Evolutionary conservation across 1,284 basidiomycete species (phyloP).

Genomic region (Salmacisia buchloeana): DNA sequence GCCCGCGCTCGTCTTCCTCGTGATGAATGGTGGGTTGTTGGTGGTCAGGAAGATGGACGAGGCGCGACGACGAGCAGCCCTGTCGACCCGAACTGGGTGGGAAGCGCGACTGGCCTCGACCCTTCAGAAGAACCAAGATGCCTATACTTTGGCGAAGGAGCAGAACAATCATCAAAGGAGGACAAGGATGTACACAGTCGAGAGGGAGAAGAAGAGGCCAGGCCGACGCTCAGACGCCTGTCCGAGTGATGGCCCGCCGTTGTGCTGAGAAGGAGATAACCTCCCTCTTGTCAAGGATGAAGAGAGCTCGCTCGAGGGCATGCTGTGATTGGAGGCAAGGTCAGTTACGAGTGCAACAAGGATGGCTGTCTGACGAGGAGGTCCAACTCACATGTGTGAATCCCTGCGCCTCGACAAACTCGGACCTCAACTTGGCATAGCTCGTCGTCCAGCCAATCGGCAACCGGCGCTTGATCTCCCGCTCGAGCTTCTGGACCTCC

Average conservation of each 20-base stretch:
- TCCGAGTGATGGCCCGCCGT: constrained; percentile 44
- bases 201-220: background rate
- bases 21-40: too few species aligned
- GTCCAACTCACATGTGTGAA: constrained; percentile 26
- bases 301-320: constrained; percentile 85
- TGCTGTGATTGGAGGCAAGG: constrained; percentile 55
- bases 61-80: too few species aligned
- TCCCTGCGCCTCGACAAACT: constrained; percentile 89
- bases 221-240: constrained; percentile 36
- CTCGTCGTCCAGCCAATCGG: constrained; percentile 97
- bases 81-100: too few species aligned
- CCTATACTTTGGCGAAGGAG: too few species aligned
- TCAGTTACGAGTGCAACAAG: background rate
- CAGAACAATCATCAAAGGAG: background rate
- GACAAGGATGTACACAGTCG: background rate
- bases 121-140: too few species aligned
- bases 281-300: constrained; percentile 90
- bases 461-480: constrained; percentile 76
- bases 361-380: background rate
- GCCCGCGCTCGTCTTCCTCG: too few species aligned
- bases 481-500: constrained; percentile 87
- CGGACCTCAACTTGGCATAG: constrained; percentile 85
- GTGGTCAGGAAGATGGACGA: too few species aligned
- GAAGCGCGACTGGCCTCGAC: too few species aligned
- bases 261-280: constrained; percentile 73